These are phyloP conservation scores for Eucalyptus tenuipes DNA, from an alignment of 345 rosid genomes.

Conservation along the genomic window DNA sequence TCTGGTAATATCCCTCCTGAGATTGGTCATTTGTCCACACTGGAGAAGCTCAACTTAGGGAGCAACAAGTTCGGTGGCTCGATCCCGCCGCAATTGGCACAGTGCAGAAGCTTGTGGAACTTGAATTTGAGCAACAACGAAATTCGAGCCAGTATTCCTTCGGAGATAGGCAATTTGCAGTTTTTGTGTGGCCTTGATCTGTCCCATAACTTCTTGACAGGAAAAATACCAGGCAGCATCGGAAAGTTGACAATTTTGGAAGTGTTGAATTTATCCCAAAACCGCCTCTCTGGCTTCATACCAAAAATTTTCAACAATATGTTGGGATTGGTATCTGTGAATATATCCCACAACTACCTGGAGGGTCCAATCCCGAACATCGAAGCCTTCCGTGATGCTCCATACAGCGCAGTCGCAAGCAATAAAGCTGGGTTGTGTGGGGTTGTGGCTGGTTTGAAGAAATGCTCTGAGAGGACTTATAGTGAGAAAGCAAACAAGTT, in stretches of 20 bases:
- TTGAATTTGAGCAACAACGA: constrained; percentile 5
- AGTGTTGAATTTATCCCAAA: constrained; percentile 1
- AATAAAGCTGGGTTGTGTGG: neutral
- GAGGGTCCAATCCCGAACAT: neutral
- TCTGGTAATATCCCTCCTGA: constrained; percentile 9
- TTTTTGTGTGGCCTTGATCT: neutral
- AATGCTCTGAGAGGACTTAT: neutral
- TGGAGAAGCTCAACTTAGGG: neutral
- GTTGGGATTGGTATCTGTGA: neutral
- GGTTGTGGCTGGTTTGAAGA: neutral
- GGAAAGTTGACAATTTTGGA: neutral
- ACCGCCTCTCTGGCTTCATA: constrained; percentile 5
- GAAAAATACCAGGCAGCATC: neutral
- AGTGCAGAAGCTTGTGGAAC: neutral
- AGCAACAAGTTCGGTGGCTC: neutral
- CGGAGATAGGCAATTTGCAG: neutral
- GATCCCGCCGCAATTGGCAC: neutral
- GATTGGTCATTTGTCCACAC: neutral
- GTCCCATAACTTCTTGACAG: neutral
- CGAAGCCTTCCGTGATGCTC: neutral
- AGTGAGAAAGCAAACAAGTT: neutral
- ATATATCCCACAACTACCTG: constrained; percentile 8
- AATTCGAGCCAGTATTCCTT: neutral
- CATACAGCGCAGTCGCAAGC: neutral
- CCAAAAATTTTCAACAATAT: constrained; percentile 1